Percentiles rank a stretch among this genome's conserved stretches.
These are phyloP conservation scores for Wickerhamiella sergipiensis DNA, from an alignment of 805 yeast genomes.

Conservation along the genomic window DNA sequence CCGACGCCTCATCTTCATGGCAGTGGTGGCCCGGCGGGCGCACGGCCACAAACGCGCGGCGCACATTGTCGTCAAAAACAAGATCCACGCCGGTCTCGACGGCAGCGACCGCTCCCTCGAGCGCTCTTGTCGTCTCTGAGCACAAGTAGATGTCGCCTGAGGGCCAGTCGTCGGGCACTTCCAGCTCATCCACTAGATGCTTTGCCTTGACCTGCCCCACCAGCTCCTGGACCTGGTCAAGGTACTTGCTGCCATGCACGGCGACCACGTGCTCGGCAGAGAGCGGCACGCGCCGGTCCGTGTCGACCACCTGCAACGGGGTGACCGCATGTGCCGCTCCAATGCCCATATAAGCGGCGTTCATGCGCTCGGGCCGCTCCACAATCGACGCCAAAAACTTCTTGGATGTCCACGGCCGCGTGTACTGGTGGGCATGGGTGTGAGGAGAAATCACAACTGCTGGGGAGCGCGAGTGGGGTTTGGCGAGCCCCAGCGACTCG, in stretches of 20 bases:
- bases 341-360: slow-evolving; percentile 67
- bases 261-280: slow-evolving; percentile 44
- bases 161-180: slow-evolving; percentile 73
- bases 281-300: slow-evolving; percentile 34
- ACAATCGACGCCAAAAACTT: slow-evolving; percentile 54
- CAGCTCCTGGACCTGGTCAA: slow-evolving; percentile 39
- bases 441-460: slow-evolving; percentile 50
- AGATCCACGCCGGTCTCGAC: slow-evolving; percentile 57
- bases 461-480: background rate
- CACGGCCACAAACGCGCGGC: slow-evolving; percentile 49
- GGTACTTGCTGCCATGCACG: slow-evolving; percentile 71
- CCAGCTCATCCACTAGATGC: slow-evolving; percentile 40
- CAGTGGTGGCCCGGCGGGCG: slow-evolving; percentile 86
- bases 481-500: background rate
- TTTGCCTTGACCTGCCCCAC: slow-evolving; percentile 47
- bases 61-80: slow-evolving; percentile 25
- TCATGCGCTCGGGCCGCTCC: slow-evolving; percentile 67
- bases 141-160: slow-evolving; percentile 69
- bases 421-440: slow-evolving; percentile 57
- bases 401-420: slow-evolving; percentile 65
- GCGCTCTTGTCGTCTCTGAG: slow-evolving; percentile 50
- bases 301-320: slow-evolving; percentile 31
- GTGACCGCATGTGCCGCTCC: slow-evolving; percentile 59
- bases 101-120: slow-evolving; percentile 67
- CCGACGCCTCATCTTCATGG: slow-evolving; percentile 71